phyloP scores from a whole-genome alignment of 2,329 filamentous ascomycete genomes.

The Elsinoe fawcettii region DNA sequence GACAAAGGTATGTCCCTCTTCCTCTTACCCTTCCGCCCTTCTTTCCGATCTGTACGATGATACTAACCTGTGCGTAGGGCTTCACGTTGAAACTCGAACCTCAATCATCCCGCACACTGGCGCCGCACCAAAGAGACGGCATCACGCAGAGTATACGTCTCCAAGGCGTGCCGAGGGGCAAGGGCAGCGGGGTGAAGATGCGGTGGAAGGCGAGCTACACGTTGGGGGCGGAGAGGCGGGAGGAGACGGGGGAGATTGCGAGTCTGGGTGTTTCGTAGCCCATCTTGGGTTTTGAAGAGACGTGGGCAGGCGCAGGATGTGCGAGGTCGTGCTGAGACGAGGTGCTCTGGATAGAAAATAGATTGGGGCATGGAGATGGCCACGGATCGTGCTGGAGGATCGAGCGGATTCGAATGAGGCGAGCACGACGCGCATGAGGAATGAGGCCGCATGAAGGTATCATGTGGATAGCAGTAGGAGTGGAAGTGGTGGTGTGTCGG shows the following conservation, averaged over 20 bases:
- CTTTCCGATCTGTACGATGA: background rate
- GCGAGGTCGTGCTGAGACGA: no score
- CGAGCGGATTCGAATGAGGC: no score
- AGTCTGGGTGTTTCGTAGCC: conserved; percentile 57
- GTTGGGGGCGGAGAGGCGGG: conserved; percentile 53
- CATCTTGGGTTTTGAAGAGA: no score
- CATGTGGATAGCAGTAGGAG: no score
- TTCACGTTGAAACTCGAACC: conserved; percentile 75
- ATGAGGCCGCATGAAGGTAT: no score
- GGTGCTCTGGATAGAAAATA: no score
- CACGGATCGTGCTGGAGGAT: no score
- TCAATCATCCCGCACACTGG: conserved; percentile 70
- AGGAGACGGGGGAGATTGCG: conserved; percentile 78
- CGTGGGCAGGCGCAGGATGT: no score
- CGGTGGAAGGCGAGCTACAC: conserved; percentile 81
- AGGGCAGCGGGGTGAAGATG: conserved; percentile 76
- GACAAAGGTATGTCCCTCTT: conserved; percentile 61
- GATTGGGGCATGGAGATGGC: no score
- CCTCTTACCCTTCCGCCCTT: background rate
- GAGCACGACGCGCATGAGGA: no score
- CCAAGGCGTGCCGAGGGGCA: conserved; percentile 62
- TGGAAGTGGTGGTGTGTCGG: no score
- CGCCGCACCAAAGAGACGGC: conserved; percentile 63
- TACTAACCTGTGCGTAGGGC: conserved; percentile 45
- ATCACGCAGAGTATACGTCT: conserved; percentile 76